phyloP scores from a whole-genome alignment of 305 asterid genomes.

The Fraxinus sp. region DNA sequence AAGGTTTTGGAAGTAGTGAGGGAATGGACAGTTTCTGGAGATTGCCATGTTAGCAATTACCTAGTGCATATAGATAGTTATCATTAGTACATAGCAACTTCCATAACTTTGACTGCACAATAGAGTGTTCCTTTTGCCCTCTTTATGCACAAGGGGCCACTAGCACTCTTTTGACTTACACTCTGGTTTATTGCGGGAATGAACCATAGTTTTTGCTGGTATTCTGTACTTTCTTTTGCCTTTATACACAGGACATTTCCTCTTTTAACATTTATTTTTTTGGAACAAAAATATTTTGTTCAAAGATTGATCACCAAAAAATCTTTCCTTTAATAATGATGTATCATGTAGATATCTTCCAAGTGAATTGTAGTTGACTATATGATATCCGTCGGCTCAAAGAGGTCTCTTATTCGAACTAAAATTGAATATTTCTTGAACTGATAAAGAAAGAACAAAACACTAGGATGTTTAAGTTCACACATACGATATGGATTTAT shows the following conservation, averaged over 20 bases:
- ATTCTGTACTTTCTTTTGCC: neutral
- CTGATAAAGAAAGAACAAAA: neutral
- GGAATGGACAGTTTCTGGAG: neutral
- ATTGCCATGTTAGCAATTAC: neutral
- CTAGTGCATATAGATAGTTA: neutral
- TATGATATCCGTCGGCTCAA: neutral
- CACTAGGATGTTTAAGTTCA: neutral
- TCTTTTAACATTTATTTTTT: neutral
- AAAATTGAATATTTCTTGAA: neutral
- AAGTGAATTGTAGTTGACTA: neutral
- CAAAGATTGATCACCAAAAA: neutral
- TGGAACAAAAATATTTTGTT: neutral
- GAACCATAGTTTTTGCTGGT: neutral
- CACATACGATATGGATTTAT: neutral
- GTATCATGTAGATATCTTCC: neutral
- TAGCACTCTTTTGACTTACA: neutral
- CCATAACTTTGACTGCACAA: neutral
- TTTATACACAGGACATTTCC: neutral
- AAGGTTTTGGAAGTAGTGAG: neutral
- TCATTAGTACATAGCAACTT: neutral
- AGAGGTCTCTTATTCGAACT: neutral
- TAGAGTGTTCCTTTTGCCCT: neutral
- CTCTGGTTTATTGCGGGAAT: neutral
- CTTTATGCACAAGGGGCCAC: neutral
- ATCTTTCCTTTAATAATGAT: neutral